Percentiles rank a stretch among this genome's conserved stretches.
These are phyloP conservation scores for fission yeast (Schizosaccharomyces pombe) DNA, from an alignment of 805 yeast genomes.

Conservation along the genomic window DNA sequence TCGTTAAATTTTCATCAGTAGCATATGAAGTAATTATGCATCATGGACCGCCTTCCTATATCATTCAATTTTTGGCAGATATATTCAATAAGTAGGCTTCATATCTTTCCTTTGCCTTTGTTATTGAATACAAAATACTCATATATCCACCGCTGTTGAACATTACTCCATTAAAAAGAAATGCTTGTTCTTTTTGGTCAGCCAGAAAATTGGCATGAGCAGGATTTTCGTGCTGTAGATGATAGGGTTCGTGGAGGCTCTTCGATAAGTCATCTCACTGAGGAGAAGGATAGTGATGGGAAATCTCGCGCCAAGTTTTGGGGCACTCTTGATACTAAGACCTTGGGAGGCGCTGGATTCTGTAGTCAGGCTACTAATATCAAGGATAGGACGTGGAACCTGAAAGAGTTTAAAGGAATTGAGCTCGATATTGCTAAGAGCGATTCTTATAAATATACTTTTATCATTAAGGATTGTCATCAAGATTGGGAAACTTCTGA, in stretches of 20 bases:
- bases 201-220: conserved; percentile 1
- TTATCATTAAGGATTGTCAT: neutral
- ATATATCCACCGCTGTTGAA: no score
- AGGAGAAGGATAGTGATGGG: neutral
- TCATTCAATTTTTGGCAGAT: no score
- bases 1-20: no score
- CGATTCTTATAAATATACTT: neutral
- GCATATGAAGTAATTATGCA: no score
- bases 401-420: neutral
- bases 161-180: no score
- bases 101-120: no score
- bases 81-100: no score
- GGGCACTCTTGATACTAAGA: neutral
- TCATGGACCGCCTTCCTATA: no score
- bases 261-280: neutral
- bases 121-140: no score
- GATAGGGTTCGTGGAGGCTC: conserved; percentile 4
- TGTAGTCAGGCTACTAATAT: neutral
- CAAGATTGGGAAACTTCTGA: no score
- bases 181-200: conserved; percentile 2
- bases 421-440: conserved; percentile 1
- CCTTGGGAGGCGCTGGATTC: conserved; percentile 4
- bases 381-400: neutral
- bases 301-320: conserved; percentile 2
- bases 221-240: conserved; percentile 2